Evolutionary conservation across 139 green algal species (phyloP).

Genomic region (Coccomyxa sp.): DNA sequence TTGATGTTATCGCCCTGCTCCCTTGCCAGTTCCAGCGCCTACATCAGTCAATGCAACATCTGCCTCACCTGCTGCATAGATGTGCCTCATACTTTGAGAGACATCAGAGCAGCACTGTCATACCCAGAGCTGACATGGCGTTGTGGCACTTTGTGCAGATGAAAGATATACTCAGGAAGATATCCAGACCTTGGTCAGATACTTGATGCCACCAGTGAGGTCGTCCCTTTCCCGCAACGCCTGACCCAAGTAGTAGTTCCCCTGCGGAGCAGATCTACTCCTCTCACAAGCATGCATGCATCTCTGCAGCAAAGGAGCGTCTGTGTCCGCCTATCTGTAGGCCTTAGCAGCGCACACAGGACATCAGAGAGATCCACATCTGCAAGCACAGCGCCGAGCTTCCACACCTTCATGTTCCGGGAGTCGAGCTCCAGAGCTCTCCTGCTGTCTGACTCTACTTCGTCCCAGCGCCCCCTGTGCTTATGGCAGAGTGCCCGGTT

Average conservation of each 20-base stretch:
- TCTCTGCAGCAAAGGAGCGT: no score
- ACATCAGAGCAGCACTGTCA: neutral
- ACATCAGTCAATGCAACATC: no score
- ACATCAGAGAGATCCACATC: no score
- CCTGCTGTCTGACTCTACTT: neutral
- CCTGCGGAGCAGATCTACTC: neutral
- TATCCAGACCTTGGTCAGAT: neutral
- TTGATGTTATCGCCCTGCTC: conserved; percentile 60
- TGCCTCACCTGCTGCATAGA: no score
- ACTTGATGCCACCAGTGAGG: neutral
- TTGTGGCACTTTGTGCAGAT: no score
- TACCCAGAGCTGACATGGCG: neutral
- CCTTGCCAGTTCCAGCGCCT: conserved; percentile 53
- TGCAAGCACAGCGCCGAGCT: no score
- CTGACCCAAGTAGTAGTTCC: neutral
- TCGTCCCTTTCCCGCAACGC: neutral
- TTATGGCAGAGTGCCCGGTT: neutral
- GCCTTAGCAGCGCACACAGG: no score
- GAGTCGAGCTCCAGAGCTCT: neutral
- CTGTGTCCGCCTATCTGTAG: no score
- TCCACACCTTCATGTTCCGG: neutral
- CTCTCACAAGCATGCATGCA: neutral
- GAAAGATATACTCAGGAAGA: no score
- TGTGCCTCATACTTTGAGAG: no score
- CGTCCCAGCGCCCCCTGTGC: neutral